Conservation (phyloP, 75 land plant genomes). For the Cupressus sempervirens region DNA sequence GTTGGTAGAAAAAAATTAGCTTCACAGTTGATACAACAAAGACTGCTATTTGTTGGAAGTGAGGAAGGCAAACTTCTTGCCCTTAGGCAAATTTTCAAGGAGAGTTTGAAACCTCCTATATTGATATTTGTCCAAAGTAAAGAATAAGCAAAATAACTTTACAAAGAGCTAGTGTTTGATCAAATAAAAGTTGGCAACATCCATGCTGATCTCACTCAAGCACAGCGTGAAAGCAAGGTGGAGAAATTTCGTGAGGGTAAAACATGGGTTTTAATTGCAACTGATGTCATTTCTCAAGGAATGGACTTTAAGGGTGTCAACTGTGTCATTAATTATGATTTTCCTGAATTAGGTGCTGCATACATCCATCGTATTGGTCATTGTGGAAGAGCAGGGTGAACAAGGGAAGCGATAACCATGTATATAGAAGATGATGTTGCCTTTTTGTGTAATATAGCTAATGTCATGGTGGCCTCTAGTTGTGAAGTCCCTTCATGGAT, state of each 20-base stretch:
- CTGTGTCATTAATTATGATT: constrained; percentile 63
- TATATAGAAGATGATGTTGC: constrained; percentile 86
- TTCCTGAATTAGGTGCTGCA: constrained; percentile 70
- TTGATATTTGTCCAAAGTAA: constrained; percentile 93
- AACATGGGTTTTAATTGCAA: constrained; percentile 94
- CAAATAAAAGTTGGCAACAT: constrained; percentile 71
- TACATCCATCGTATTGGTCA: constrained; percentile 97
- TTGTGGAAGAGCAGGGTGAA: constrained; percentile 89
- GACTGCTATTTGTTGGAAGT: constrained; percentile 78
- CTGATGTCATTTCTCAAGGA: constrained; percentile 88
- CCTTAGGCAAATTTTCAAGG: constrained; percentile 82
- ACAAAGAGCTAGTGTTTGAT: constrained; percentile 64
- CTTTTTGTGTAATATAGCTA: constrained; percentile 76
- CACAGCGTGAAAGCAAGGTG: constrained; percentile 81
- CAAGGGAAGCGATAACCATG: constrained; percentile 77
- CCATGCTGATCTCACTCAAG: constrained; percentile 87
- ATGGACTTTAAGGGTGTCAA: constrained; percentile 98
- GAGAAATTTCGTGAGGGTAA: constrained; percentile 90
- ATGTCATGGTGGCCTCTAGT: constrained; percentile 79
- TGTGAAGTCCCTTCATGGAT: constrained; percentile 96
- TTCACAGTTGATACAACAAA: constrained; percentile 69
- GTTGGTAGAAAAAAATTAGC: constrained; percentile 93
- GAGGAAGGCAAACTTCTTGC: constrained; percentile 95
- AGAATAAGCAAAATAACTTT: constrained; percentile 88
- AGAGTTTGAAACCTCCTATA: constrained; percentile 84